Evolutionary conservation across 441 rosid genomes (phyloP).

Genomic region (Euphorbia corollata): DNA sequence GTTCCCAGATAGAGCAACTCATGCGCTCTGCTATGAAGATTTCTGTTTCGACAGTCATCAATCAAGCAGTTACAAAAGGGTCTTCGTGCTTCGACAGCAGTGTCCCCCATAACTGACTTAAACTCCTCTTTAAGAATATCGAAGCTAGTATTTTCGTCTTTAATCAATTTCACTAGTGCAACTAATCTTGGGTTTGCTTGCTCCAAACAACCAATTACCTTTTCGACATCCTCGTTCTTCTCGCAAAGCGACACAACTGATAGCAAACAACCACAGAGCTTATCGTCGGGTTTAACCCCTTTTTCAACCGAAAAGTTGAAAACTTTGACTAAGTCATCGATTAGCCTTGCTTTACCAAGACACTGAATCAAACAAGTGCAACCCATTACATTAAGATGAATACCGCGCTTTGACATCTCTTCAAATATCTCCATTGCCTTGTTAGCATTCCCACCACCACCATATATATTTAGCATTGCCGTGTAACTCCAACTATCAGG

Average conservation of each 20-base stretch:
- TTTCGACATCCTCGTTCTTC: constrained; percentile 38
- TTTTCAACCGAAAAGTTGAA: constrained; percentile 37
- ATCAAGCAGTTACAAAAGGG: constrained; percentile 89
- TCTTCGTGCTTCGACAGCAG: constrained; percentile 61
- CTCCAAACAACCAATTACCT: constrained; percentile 60
- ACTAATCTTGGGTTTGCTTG: constrained; percentile 60
- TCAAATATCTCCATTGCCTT: constrained; percentile 66
- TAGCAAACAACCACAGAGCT: constrained; percentile 78
- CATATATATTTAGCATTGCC: constrained; percentile 76
- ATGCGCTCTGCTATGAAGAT: constrained; percentile 53
- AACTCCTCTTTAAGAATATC: constrained; percentile 59
- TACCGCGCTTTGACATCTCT: constrained; percentile 47
- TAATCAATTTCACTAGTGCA: constrained; percentile 43
- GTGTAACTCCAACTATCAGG: constrained; percentile 89
- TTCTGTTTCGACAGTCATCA: constrained; percentile 61
- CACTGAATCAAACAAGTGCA: constrained; percentile 82
- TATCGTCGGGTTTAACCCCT: constrained; percentile 73
- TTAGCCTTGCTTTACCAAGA: constrained; percentile 61
- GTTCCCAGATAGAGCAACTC: constrained; percentile 86
- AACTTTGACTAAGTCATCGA: constrained; percentile 62
- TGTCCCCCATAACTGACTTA: constrained; percentile 41
- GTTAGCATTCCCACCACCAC: constrained; percentile 60
- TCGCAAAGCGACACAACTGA: constrained; percentile 71
- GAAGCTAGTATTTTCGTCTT: constrained; percentile 37
- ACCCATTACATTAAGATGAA: constrained; percentile 79